Evolutionary conservation across 148 eudicot genomes (phyloP), one percentile per base, ranked within the genome.

Genomic region (Nepenthes gracilis): DNA sequence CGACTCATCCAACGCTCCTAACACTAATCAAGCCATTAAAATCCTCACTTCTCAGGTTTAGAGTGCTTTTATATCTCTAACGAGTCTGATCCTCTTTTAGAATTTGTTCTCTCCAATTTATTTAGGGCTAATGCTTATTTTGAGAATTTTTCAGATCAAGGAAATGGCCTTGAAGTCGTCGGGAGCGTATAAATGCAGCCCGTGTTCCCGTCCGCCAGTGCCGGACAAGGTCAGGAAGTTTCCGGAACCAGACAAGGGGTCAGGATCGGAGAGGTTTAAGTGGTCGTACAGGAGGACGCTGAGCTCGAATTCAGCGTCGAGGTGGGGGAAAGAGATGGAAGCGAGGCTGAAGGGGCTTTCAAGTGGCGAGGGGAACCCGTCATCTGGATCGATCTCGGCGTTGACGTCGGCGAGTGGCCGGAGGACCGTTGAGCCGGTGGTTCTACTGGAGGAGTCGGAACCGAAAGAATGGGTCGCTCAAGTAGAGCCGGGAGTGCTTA

Each of bases 381-480:
- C 79, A 9, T 47, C 70, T 32, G 23, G 23, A 23, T 47, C 62
- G 5, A 57, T 45, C 15, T 12, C 66, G 14, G 35, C 34, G 59
- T 75, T 72, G 48, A 78, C 67, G 71, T 55, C 85, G 52, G 66
- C 79, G 59, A 80, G 90, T 59, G 75, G 97, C 13, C 68, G 92
- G 45, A 71, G 92, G 37, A 60, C 60, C 58, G 11, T 35, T 33
- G 92, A 80, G 55, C 73, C 63, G 69, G 68, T 88, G 72, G 69
- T 94, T 13, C 85, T 94, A 64, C 65, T 94, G 74, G 77, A 77
- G 33, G 99, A 89, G 69, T 77, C 67, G 36, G 99, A 94, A 78
- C 95, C 99, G 0, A 89, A 81, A 59, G 99, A 94, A 77, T 92
- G 98, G 98, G 98, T 92, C 32, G 98, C 98, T 11, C 98, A 92